phyloP scores from a whole-genome alignment of 345 rosid genomes.

The Eucalyptus pauciflora region DNA sequence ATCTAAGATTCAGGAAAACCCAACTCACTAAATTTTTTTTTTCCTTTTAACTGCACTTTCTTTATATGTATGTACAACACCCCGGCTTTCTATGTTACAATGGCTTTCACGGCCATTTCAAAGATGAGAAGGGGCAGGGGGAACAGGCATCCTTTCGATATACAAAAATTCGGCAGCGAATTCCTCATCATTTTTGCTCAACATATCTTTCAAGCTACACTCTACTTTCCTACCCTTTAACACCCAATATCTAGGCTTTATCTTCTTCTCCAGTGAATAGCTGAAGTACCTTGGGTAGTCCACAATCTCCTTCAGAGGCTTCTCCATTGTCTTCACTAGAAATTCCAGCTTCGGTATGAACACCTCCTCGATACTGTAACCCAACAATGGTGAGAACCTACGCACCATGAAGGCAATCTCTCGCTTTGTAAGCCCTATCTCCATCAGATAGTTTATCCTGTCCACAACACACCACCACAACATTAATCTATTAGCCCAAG shows the following conservation, averaged over 20 bases:
- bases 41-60: not conserved
- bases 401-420: conserved; percentile 69
- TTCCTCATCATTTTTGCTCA: conserved; percentile 72
- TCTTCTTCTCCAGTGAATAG: conserved; percentile 77
- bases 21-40: not conserved
- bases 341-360: conserved; percentile 71
- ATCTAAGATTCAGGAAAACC: not conserved
- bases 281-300: conserved; percentile 86
- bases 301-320: conserved; percentile 44
- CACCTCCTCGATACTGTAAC: conserved; percentile 70
- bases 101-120: not conserved
- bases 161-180: conserved; percentile 61
- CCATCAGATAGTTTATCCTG: conserved; percentile 68
- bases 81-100: not conserved
- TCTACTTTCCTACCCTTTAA: conserved; percentile 46
- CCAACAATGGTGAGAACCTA: conserved; percentile 74
- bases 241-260: conserved; percentile 73
- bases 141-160: conserved; percentile 8
- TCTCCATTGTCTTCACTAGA: conserved; percentile 53
- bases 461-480: not conserved
- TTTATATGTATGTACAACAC: not conserved
- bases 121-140: not conserved
- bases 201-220: conserved; percentile 69
- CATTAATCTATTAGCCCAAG: not conserved
- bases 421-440: conserved; percentile 47